Percentiles rank a stretch among this genome's conserved stretches.
These are phyloP conservation scores for Coleophoma cylindrospora DNA, from an alignment of 2,329 filamentous ascomycete species.

Conservation along the genomic window DNA sequence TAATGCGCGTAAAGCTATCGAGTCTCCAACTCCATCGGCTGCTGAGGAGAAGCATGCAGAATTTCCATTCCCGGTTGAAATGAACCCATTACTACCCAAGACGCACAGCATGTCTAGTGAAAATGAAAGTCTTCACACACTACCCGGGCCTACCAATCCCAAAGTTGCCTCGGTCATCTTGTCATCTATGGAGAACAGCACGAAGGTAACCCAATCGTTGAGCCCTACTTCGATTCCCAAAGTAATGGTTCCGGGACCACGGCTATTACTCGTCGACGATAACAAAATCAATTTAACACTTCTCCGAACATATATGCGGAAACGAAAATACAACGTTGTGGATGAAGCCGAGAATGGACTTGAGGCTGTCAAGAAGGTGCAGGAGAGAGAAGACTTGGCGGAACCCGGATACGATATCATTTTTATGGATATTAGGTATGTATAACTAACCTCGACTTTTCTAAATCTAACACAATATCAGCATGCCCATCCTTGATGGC, in stretches of 20 bases:
- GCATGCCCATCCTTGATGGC: constrained; percentile 50
- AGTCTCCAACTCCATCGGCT: constrained; percentile 23
- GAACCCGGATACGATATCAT: constrained; percentile 35
- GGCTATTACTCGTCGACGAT: constrained; percentile 34
- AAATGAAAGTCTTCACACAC: neutral
- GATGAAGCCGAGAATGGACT: constrained; percentile 40
- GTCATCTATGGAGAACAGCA: neutral
- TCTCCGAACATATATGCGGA: constrained; percentile 30
- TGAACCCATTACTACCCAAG: neutral
- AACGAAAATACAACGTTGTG: constrained; percentile 31
- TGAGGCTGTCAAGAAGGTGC: constrained; percentile 40
- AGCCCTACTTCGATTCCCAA: neutral
- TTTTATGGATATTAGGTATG: constrained; percentile 37
- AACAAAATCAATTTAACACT: constrained; percentile 37
- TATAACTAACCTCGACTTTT: neutral
- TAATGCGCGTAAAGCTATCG: constrained; percentile 25
- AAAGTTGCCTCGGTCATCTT: neutral
- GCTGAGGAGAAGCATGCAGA: constrained; percentile 17
- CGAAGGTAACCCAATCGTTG: neutral
- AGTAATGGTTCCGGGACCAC: constrained; percentile 5
- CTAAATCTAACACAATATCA: constrained; percentile 17
- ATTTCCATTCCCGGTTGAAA: constrained; percentile 21
- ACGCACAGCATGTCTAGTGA: constrained; percentile 1
- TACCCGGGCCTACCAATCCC: neutral
- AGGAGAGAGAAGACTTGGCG: constrained; percentile 23